Conservation (phyloP, 2,329 filamentous ascomycete genomes). For the Beauveria varroae region DNA sequence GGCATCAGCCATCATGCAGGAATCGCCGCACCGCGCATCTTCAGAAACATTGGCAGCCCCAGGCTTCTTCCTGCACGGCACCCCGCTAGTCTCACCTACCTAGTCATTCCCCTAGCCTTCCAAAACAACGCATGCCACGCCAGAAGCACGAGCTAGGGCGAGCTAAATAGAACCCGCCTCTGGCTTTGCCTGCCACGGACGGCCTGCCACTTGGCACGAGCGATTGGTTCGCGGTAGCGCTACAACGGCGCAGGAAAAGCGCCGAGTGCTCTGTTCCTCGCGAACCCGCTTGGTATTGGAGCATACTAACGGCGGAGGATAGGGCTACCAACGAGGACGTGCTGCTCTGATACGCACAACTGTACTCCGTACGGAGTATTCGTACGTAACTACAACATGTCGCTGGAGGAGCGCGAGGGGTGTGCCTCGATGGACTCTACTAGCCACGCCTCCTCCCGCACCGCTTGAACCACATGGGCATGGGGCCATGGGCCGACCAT, state of each 20-base stretch:
- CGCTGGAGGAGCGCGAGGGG: background rate
- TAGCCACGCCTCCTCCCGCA: background rate
- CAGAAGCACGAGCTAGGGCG: constrained; percentile 6
- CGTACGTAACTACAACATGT: background rate
- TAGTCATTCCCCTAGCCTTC: constrained; percentile 1
- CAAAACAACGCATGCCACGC: constrained; percentile 1
- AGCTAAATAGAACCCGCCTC: constrained; percentile 7
- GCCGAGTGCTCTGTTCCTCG: constrained; percentile 1
- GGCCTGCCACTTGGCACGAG: background rate
- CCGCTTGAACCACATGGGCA: background rate
- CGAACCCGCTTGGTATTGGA: background rate
- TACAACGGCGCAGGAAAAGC: constrained; percentile 2
- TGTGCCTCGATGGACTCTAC: background rate
- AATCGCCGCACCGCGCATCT: constrained; percentile 9
- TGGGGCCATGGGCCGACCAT: background rate
- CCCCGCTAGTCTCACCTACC: constrained; percentile 2
- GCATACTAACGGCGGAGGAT: background rate
- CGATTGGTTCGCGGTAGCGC: constrained; percentile 5
- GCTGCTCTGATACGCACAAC: background rate
- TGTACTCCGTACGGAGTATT: background rate
- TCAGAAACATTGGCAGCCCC: background rate
- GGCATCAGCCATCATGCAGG: constrained; percentile 7
- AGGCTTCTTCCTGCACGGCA: background rate
- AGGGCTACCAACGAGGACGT: background rate
- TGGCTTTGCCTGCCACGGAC: background rate